Base-by-base conservation (phyloP, 1,284 basidiomycete genomes). In the Pisolithus thermaeus region DNA sequence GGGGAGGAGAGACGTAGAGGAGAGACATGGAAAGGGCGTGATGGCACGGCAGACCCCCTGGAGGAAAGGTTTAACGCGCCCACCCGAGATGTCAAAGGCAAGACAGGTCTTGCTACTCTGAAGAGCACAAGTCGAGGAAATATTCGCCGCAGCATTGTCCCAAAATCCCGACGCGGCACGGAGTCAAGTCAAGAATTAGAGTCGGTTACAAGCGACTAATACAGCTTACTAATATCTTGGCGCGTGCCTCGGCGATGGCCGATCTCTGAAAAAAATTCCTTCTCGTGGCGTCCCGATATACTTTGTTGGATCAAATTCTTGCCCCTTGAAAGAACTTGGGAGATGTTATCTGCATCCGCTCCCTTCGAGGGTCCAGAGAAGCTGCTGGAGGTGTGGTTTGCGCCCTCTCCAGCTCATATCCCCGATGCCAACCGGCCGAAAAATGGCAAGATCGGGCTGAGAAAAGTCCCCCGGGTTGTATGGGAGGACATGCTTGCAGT, bases 401-500 rank as follows among this genome's bases (percentile, higher is more conserved):
- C 91, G 4, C 89, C 90, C 18, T 86, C 84, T 6, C 73, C 83
- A 11, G 77, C 78, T 9, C 69, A 77, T 42, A 73, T 90, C 7
- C 80, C 79, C 39, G 75, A 74, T 59, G 67, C 74, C 12, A 59
- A 65, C 20, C 61, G 68, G 42, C 58, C 59, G 40, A 56, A 68
- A 36, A 66, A 70, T 58, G 75, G 72, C 57, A 79, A 71, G 61
- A 70, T 72, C 36, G 96, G 96, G 20, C 77, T 98, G 47, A 77
- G 94, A 53, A 81, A 78, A 61, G 87, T 99, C 42, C 78, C 83
- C 57, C 78, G 84, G 52, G 70, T 76, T 18, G 76, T 90, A 16
- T 99, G 97, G 97, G 94, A 98, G 73, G 87, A 90, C 56, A 97
- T 99, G 94, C 84, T 99, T 53, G 87, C 90, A 71, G 90, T 97